Evolutionary conservation across 1,284 basidiomycete species (phyloP), one percentile per base, ranked within the genome.

Genomic region (Coniferiporia sulphurascens): DNA sequence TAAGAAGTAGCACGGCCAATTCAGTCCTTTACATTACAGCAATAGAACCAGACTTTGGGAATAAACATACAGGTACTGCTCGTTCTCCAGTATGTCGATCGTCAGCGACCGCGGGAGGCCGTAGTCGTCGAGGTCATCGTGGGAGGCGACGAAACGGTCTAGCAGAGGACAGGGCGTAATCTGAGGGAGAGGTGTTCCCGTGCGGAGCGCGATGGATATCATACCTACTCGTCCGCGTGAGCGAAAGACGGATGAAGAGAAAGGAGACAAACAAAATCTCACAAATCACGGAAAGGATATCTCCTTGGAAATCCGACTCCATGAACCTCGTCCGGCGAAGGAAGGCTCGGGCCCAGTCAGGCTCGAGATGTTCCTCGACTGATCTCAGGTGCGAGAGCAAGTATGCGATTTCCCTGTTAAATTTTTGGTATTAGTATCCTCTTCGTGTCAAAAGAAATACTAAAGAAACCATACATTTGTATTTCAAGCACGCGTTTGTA

Each of bases 151-250:
- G 64, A 68, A 72, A 79, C 91, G 79, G 66, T 92, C 85, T 0
- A 93, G 74, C 3, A 95, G 76, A 0, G 92, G 92, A 64, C 87
- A 89, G 0, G 92, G 90, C 0, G 91, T 93, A 50, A 95, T 89
- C 67, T 95, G 93, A 0, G 93, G 93, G 17, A 95, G 73, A 0
- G 93, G 84, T 12, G 76, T 76, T 3, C 89, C 92, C 0, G 86
- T 87, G 15, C 86, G 80, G 34, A 95, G 74, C 1, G 91, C 82
- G 22, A 80, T 83, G 0, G 87, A 84, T 46, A 89, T 81, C 78
- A 90, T 78, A 55, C 79, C 82, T 90, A 59, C 13, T 53, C 35
- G 34, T 17, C 7, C 13, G 2, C 41, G 19, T 35, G 17, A 43
- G 12, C 52, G 12, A 48, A 22, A 19, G n/a, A 17, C 12, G 22